These are phyloP conservation scores for Selenicereus undatus DNA, from an alignment of 148 eudicot genomes.

Conservation along the genomic window DNA sequence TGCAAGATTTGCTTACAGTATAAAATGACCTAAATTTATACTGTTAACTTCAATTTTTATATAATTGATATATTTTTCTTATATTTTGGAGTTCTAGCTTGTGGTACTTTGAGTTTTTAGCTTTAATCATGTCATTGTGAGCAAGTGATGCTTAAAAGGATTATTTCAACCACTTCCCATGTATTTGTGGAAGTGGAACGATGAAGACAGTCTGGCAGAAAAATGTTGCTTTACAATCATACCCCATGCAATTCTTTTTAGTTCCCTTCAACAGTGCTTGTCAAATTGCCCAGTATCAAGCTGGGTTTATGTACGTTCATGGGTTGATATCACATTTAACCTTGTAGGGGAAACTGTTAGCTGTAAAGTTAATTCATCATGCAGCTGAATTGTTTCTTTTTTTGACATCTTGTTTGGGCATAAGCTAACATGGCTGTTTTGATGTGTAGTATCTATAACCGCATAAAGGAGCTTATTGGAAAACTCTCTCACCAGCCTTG, in stretches of 20 bases:
- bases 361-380: not conserved
- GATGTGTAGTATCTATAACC: slow-evolving; percentile 67
- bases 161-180: too few species aligned
- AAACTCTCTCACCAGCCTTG: slow-evolving; percentile 37
- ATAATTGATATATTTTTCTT: too few species aligned
- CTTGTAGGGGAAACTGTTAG: not conserved
- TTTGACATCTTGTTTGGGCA: not conserved
- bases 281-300: not conserved
- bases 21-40: not conserved
- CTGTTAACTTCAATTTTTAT: too few species aligned
- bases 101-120: too few species aligned
- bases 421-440: not conserved
- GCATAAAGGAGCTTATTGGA: slow-evolving; percentile 39
- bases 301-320: not conserved
- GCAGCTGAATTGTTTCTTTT: not conserved
- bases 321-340: too few species aligned
- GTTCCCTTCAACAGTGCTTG: not conserved
- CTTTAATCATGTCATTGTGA: too few species aligned
- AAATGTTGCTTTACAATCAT: not conserved
- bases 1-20: not conserved
- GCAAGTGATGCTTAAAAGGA: not conserved
- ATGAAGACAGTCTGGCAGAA: not conserved
- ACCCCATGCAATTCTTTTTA: not conserved
- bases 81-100: too few species aligned
- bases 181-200: not conserved